Evolutionary conservation across 208 protist genomes (phyloP).

Genomic region (Crithidia thermophila): DNA sequence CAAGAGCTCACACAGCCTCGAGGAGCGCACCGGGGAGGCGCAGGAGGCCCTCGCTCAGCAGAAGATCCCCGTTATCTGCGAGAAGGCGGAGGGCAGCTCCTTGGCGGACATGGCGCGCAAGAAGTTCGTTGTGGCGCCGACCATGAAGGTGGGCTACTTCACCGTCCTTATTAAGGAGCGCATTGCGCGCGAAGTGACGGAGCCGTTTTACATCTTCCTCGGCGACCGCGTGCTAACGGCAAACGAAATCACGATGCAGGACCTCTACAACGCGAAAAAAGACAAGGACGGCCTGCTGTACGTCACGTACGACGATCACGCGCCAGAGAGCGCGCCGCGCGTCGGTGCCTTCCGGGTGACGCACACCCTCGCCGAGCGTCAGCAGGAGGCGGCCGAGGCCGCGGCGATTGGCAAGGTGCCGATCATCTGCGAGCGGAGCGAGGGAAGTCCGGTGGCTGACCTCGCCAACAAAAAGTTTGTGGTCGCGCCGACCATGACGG

Average conservation of each 20-base stretch:
- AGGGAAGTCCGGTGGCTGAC: conserved; percentile 11
- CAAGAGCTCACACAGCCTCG: conserved; percentile 44
- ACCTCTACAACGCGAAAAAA: conserved; percentile 81
- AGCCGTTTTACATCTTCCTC: conserved; percentile 29
- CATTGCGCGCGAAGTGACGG: conserved; percentile 13
- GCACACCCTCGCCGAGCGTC: conserved; percentile 51
- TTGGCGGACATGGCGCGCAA: conserved; percentile 86
- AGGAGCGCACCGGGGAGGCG: conserved; percentile 52
- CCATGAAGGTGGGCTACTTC: conserved; percentile 31
- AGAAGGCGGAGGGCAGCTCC: conserved; percentile 75
- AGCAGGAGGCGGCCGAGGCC: conserved; percentile 49
- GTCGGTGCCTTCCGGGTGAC: conserved; percentile 42
- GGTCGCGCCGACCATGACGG: conserved; percentile 24
- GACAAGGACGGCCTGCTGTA: conserved; percentile 92
- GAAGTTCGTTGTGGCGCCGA: conserved; percentile 49
- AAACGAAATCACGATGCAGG: conserved; percentile 12
- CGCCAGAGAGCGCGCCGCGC: conserved; percentile 36
- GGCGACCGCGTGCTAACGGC: conserved; percentile 34
- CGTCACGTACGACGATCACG: conserved; percentile 74
- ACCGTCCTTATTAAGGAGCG: conserved; percentile 28
- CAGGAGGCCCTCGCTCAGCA: conserved; percentile 33
- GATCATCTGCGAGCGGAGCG: conserved; percentile 86
- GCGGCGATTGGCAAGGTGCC: conserved; percentile 77
- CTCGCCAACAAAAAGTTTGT: conserved; percentile 31
- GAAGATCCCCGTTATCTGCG: conserved; percentile 80